These are phyloP conservation scores for Brettanomyces naardenensis DNA, from an alignment of 805 yeast genomes.

Conservation along the genomic window DNA sequence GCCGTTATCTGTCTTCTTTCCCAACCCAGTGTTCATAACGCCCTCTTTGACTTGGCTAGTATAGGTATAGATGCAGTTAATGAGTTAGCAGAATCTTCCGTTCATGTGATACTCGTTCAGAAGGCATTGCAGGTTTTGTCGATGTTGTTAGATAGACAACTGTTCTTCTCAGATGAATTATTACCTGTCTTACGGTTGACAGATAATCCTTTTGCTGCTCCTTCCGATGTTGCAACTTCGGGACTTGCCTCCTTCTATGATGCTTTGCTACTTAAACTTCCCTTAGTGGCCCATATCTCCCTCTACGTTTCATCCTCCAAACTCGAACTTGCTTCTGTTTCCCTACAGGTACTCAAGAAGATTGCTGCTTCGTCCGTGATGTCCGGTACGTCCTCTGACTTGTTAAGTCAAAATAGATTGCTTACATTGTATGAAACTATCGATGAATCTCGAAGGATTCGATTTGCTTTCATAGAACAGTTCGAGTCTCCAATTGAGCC, in stretches of 20 bases:
- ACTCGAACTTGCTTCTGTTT: slow-evolving; percentile 38
- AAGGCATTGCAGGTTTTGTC: slow-evolving; percentile 37
- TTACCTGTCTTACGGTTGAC: slow-evolving; percentile 40
- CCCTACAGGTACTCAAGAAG: slow-evolving; percentile 45
- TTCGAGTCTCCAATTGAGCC: slow-evolving; percentile 40
- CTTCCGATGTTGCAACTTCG: slow-evolving; percentile 43
- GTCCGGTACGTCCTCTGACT: slow-evolving; percentile 15
- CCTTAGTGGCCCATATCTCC: slow-evolving; percentile 66
- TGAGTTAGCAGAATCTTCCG: slow-evolving; percentile 28
- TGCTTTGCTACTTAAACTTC: slow-evolving; percentile 61
- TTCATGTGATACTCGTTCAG: slow-evolving; percentile 29
- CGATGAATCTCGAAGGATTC: slow-evolving; percentile 70
- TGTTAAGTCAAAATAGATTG: slow-evolving; percentile 50
- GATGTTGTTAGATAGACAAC: slow-evolving; percentile 44
- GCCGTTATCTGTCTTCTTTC: slow-evolving; percentile 56
- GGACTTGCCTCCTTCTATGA: slow-evolving; percentile 63
- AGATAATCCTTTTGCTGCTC: slow-evolving; percentile 30
- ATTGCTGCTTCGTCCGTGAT: slow-evolving; percentile 41
- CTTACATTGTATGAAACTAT: slow-evolving; percentile 65
- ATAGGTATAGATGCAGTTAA: slow-evolving; percentile 52
- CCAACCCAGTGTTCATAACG: slow-evolving; percentile 45
- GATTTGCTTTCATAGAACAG: slow-evolving; percentile 66
- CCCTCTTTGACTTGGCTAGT: slow-evolving; percentile 49
- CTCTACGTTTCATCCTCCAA: slow-evolving; percentile 60
- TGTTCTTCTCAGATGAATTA: slow-evolving; percentile 47